Evolutionary conservation across 345 rosid species (phyloP), one percentile per base, ranked within the genome.

Genomic region (Citrus unshiu): DNA sequence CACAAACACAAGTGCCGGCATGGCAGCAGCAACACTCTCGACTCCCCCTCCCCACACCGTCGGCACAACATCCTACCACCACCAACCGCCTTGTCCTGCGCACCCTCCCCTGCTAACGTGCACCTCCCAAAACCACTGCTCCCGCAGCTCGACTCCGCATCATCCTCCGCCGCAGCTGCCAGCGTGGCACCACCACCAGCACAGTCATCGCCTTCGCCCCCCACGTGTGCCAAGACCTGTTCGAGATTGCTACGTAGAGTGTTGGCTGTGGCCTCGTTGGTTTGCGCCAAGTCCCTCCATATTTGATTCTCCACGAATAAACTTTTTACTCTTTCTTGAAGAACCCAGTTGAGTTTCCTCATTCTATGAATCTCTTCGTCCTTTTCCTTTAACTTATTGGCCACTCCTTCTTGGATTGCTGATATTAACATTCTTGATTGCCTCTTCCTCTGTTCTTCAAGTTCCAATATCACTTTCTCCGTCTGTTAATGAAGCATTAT

Each of bases 1-100:
- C 97, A 92, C 71, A 94, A 86, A 89, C 98, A 91, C 54, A 94
- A 85, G 83, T 94, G 98, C 83, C 95, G 84, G 84, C 98, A 94
- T 56, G 98, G 97, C 82, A 92, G 75, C 82, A 94, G 77, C 91
- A 94, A 54, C 85, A 92, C 97, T 68, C 92, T 83, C 7, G 93
- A 80, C 62, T 92, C 95, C 81, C 77, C 84, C 83, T 81, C 86
- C 85, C 97, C 90, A 80, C 98, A 94, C 82, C 81, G 84, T 70
- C 83, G 76, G 79, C 95, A 92, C 73, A 67, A 62, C 83, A 79
- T 70, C 6, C 10, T 60, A 51, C 73, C 16, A n/a, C 78, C 30
- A 2, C 77, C 70, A 7, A 6, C 49, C 56, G 30, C 76, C 49
- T 35, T 62, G 49, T 60, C 68, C 75, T 81, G 59, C 74, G 72